A percentile compares a stretch with the other conserved stretches of the same genome.
phyloP scores from a whole-genome alignment of 768 basidiomycete genomes.

The Sporobolomyces phaffii region DNA sequence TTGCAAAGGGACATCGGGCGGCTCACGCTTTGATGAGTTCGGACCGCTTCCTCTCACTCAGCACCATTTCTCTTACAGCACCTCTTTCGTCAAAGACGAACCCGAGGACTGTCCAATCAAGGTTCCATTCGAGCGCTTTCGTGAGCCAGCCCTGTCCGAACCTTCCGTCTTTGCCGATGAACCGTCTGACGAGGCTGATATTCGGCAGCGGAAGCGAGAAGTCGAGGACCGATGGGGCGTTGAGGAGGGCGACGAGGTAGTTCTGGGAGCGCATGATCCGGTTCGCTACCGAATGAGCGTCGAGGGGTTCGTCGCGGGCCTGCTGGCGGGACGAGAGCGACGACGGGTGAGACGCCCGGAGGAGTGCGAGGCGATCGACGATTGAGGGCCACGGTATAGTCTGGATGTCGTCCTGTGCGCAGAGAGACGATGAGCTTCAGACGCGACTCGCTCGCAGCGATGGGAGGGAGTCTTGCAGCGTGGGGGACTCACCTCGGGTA shows the following conservation, averaged over 20 bases:
- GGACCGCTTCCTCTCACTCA: slow-evolving; percentile 73
- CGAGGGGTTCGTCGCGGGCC: slow-evolving; percentile 59
- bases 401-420: slow-evolving; percentile 88
- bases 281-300: slow-evolving; percentile 96
- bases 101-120: slow-evolving; percentile 89
- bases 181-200: slow-evolving; percentile 32
- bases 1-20: no score
- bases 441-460: slow-evolving; percentile 16
- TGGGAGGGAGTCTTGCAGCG: neutral
- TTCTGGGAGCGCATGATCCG: slow-evolving; percentile 98
- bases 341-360: slow-evolving; percentile 86
- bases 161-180: slow-evolving; percentile 51
- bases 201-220: slow-evolving; percentile 71
- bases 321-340: slow-evolving; percentile 62
- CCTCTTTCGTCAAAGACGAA: slow-evolving; percentile 90
- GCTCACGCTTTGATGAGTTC: slow-evolving; percentile 76
- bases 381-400: slow-evolving; percentile 96
- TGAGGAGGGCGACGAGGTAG: slow-evolving; percentile 94
- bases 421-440: slow-evolving; percentile 4
- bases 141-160: slow-evolving; percentile 57
- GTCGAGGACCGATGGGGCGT: slow-evolving; percentile 84
- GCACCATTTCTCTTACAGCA: slow-evolving; percentile 79
- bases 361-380: slow-evolving; percentile 78
- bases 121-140: slow-evolving; percentile 91
- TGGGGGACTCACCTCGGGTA: slow-evolving; percentile 92